Evolutionary conservation across 73 alveolate species (phyloP).

Genomic region (Tetrahymena thermophila): DNA sequence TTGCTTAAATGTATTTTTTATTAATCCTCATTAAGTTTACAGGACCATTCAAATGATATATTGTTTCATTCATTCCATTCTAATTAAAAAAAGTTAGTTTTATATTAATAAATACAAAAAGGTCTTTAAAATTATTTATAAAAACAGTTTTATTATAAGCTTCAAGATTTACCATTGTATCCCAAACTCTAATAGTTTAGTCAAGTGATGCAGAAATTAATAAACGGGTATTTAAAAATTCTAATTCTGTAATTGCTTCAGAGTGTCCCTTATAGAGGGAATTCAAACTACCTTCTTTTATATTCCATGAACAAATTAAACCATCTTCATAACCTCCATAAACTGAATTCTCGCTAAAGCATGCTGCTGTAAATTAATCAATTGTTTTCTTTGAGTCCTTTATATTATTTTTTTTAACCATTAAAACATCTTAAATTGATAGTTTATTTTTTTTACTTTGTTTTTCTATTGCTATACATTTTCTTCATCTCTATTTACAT

Average conservation of each 20-base stretch:
- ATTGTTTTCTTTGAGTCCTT: background rate
- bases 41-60: background rate
- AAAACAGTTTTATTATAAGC: background rate
- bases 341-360: slow-evolving; percentile 42
- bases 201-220: slow-evolving; percentile 82
- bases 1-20: background rate
- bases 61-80: background rate
- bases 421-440: background rate
- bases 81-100: background rate
- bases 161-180: slow-evolving; percentile 23
- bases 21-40: background rate
- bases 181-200: slow-evolving; percentile 89
- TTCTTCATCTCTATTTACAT: slow-evolving; percentile 12
- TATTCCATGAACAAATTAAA: slow-evolving; percentile 56
- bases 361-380: slow-evolving; percentile 27
- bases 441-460: slow-evolving; percentile 8
- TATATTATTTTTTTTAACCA: background rate
- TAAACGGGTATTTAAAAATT: slow-evolving; percentile 48
- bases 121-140: background rate
- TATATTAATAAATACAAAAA: background rate
- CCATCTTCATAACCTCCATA: slow-evolving; percentile 81
- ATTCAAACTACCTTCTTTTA: slow-evolving; percentile 46
- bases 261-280: slow-evolving; percentile 63
- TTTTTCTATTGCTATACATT: slow-evolving; percentile 6
- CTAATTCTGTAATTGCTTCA: slow-evolving; percentile 39